These are phyloP conservation scores for Pyropia haitanensis DNA, from an alignment of 23 red algal genomes.

Conservation along the genomic window DNA sequence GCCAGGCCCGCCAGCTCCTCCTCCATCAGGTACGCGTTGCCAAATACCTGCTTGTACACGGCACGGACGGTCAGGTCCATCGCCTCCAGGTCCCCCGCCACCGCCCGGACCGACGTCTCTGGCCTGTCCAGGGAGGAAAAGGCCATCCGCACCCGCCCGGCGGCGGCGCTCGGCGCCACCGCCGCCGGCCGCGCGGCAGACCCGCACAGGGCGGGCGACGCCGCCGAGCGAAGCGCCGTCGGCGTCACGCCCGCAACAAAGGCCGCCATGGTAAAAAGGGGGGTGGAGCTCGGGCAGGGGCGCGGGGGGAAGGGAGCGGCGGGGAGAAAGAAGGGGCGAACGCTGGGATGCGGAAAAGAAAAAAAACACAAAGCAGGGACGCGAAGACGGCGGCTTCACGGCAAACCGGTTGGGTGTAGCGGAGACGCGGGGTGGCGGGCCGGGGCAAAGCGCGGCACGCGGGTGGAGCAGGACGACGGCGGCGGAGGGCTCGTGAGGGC, in stretches of 20 bases:
- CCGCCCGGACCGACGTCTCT: neutral
- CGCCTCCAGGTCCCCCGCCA: slow-evolving; percentile 1
- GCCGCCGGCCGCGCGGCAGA: neutral
- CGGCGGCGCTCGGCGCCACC: neutral
- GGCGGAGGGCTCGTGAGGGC: neutral
- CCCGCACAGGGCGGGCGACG: slow-evolving; percentile 1
- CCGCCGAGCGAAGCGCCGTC: neutral
- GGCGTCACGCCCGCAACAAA: slow-evolving; percentile 11
- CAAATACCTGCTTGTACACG: slow-evolving; percentile 29
- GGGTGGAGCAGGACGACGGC: slow-evolving; percentile 1
- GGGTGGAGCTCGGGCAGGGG: neutral
- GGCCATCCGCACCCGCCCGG: slow-evolving; percentile 11
- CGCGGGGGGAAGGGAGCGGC: neutral
- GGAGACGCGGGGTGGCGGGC: neutral
- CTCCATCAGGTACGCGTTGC: slow-evolving; percentile 40
- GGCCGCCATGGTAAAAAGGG: slow-evolving; percentile 7
- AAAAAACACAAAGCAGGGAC: neutral
- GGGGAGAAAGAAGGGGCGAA: neutral
- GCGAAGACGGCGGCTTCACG: neutral
- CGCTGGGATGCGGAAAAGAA: neutral
- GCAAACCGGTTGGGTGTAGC: neutral
- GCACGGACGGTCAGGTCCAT: slow-evolving; percentile 6
- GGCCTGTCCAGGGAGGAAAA: slow-evolving; percentile 45
- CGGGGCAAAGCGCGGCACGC: neutral
- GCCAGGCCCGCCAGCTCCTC: slow-evolving; percentile 12